phyloP scores from a whole-genome alignment of 768 basidiomycete genomes.

The Mycena albidolilacea region DNA sequence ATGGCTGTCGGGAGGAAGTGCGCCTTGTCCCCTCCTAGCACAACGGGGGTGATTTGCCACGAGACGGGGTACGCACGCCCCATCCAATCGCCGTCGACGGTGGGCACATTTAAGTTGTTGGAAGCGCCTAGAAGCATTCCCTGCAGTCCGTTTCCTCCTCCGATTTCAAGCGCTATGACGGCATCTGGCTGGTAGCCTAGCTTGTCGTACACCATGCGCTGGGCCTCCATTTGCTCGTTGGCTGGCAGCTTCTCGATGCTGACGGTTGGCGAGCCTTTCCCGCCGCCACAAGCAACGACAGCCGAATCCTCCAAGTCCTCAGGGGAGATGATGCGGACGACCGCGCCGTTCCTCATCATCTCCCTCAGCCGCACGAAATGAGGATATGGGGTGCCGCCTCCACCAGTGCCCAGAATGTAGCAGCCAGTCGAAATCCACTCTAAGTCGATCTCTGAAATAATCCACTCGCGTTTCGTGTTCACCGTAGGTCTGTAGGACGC shows the following conservation, averaged over 20 bases:
- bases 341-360: slow-evolving; percentile 60
- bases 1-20: slow-evolving; percentile 52
- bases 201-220: slow-evolving; percentile 36
- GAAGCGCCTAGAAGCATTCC: slow-evolving; percentile 28
- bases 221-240: slow-evolving; percentile 50
- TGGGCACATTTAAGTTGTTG: slow-evolving; percentile 39
- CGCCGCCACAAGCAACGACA: slow-evolving; percentile 56
- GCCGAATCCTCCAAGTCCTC: slow-evolving; percentile 55
- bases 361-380: slow-evolving; percentile 62
- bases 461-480: slow-evolving; percentile 50
- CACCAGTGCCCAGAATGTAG: slow-evolving; percentile 69
- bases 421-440: slow-evolving; percentile 71
- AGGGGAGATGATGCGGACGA: slow-evolving; percentile 57
- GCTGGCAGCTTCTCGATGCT: slow-evolving; percentile 54
- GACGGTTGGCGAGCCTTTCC: slow-evolving; percentile 56
- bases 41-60: slow-evolving; percentile 44
- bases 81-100: slow-evolving; percentile 56
- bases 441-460: slow-evolving; percentile 55
- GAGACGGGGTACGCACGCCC: slow-evolving; percentile 59
- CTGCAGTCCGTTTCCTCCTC: slow-evolving; percentile 57
- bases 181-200: slow-evolving; percentile 43
- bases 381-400: slow-evolving; percentile 67
- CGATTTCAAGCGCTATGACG: slow-evolving; percentile 54
- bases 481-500: slow-evolving; percentile 42
- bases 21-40: slow-evolving; percentile 40